Evolutionary conservation across 2,329 filamentous ascomycete species (phyloP), one percentile per base, ranked within the genome.

Genomic region (Dissoconium aciculare): DNA sequence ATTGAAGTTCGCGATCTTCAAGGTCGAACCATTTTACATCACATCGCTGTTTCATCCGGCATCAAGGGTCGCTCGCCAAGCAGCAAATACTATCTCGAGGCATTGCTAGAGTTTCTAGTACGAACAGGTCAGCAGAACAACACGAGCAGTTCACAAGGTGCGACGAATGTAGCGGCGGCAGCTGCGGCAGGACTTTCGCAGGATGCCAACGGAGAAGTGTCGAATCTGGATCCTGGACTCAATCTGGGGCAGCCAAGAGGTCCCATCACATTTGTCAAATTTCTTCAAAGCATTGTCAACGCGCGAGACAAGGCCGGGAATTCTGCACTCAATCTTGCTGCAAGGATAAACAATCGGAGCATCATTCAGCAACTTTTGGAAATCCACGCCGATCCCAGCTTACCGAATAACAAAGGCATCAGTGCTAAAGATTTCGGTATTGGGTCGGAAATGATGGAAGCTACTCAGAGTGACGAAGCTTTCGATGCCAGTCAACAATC

Each of bases 241-340:
- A 30, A 34, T n/a, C 26, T 41, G 5, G 11, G 23, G 11, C 26
- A 33, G 26, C 26, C 31, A 15, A 37, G 41, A 34, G 78, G 71
- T 32, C 81, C 69, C 39, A 91, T 95, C 57, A 82, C 79, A 14
- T 68, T 98, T 31, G 85, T 82, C 16, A 75, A 83, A 21, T 98
- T 98, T 58, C 91, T 98, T 71, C 82, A 79, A 28, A 85, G 95
- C 51, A 91, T 98, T 54, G 87, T 98, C 37, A 95, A 98, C 47
- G 78, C 85, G 0, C 80, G 87, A 46, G 89, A 98, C 55, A 84
- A 85, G 47, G 79, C 80, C 17, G 89, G 89, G 1, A 92, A 98
- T 50, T 98, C 89, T 0, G 89, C 89, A 0, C 64, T 98, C 12
- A 94, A 94, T 44, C 77, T 95, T 39, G 89, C 87, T 2, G 85